phyloP scores from a whole-genome alignment of 2,329 filamentous ascomycete genomes.

The Alternaria alternata region DNA sequence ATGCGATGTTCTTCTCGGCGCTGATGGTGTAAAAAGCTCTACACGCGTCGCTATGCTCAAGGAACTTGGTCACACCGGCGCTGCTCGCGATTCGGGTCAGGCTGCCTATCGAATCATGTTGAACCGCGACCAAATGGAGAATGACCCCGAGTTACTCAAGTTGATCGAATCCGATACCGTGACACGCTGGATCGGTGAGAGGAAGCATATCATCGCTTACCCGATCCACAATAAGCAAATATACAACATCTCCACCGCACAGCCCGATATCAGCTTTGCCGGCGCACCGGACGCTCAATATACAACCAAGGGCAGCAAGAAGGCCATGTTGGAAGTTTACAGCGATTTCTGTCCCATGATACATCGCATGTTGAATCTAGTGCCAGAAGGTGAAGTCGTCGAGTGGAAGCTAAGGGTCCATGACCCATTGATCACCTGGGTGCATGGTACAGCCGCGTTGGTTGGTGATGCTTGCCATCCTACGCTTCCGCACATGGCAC shows the following conservation, averaged over 20 bases:
- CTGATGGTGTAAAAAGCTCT: constrained; percentile 60
- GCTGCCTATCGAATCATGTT: constrained; percentile 84
- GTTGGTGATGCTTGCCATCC: constrained; percentile 70
- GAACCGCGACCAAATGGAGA: constrained; percentile 69
- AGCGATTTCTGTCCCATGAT: constrained; percentile 68
- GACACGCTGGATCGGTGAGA: constrained; percentile 78
- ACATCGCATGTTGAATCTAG: constrained; percentile 66
- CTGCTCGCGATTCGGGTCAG: constrained; percentile 74
- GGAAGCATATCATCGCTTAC: constrained; percentile 80
- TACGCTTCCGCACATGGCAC: constrained; percentile 69
- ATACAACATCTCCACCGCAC: constrained; percentile 71
- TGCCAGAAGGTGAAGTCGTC: constrained; percentile 70
- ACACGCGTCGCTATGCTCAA: constrained; percentile 63
- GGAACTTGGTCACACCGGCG: constrained; percentile 59
- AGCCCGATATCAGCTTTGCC: constrained; percentile 68
- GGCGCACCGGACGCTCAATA: constrained; percentile 66
- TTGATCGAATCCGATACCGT: constrained; percentile 73
- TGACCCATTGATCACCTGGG: constrained; percentile 69
- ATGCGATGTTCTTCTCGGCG: constrained; percentile 56
- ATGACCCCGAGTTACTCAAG: constrained; percentile 72
- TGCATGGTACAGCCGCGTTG: constrained; percentile 61
- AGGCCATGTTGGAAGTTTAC: constrained; percentile 67
- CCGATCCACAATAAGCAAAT: constrained; percentile 72
- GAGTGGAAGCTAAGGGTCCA: constrained; percentile 73
- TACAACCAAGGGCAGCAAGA: constrained; percentile 68